Base-by-base conservation (phyloP, 768 basidiomycete species). In the Kondoa subrosea region DNA sequence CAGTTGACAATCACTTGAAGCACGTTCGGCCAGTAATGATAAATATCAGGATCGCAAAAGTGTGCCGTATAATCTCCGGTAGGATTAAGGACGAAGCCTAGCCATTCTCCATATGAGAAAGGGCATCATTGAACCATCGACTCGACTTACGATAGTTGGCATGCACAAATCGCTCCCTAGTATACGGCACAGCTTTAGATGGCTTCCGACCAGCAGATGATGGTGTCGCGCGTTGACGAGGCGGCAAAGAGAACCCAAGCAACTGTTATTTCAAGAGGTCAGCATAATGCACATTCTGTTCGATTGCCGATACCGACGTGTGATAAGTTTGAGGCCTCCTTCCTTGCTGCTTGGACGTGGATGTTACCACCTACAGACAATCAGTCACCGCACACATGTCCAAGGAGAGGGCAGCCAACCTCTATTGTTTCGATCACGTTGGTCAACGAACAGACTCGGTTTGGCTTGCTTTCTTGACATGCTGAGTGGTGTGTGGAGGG, bases 161-260 rank as follows among this genome's bases (percentile, higher is more conserved):
- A 78, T 97, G 95, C 72, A 96, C 85, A 76, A 91, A 97, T 89
- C 90, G 85, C 79, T 95, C 92, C 81, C 89, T 89, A 76, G 87
- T 89, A 87, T 89, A 88, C 32, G 87, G 82, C 25, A 84, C 83
- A 64, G 83, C 83, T 50, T 82, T 80, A 57, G 80, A 81, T 0
- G 82, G 83, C 29, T 83, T 79, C 79, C 82, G 87, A 80, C 84
- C 84, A 73, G 85, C 76, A 72, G 77, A 83, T 33, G 80, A 76
- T 57, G 79, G 77, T 34, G 84, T 83, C 57, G 81, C 77, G 77
- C 89, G 86, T 75, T 73, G 70, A 17, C 92, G 82, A 21, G 91
- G 91, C 72, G 93, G 92, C 30, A 96, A 81, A 3, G 87, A 85
- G 78, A 97, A 97, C 77, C 90, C 93, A 75, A 96, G 87, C 64